Evolutionary conservation across 1,284 basidiomycete species (phyloP), one percentile per base, ranked within the genome.

Genomic region (Cryptococcus sp.): DNA sequence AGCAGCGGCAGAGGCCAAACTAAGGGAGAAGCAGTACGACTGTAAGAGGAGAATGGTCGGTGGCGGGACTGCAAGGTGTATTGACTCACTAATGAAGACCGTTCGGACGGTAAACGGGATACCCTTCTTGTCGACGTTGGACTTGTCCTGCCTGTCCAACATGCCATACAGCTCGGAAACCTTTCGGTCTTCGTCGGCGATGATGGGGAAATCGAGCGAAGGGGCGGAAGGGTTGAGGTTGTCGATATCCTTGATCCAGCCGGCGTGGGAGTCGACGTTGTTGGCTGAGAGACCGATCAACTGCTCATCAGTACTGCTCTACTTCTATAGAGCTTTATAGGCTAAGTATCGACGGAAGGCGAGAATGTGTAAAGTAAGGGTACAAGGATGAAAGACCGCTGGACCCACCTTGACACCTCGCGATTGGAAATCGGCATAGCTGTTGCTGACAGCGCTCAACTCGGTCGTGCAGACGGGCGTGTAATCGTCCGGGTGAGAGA

Each of bases 221-320:
- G 76, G 74, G 16, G 85, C 85, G 5, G 53, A 51, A 26, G 60
- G 57, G 62, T 65, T 63, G 45, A 83, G 85, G 48, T 86, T 82
- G 68, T 93, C 85, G 76, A 93, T 91, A 73, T 98, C 94, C 71
- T 86, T 72, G 58, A 97, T 84, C 94, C 94, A 99, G 53, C 80
- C 78, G 58, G 85, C 73, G 78, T 99, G 95, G 39, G 86, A 85
- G 16, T 81, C 75, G 54, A 98, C 81, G 62, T 81, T 82, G 75
- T 98, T 97, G 69, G 92, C 92, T 42, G 90, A 95, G 52, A 98
- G 83, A 36, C 93, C 43, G 48, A 40, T 25, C 24, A 52, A 24
- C 24, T 45, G 32, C 12, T 6, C 4, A 21, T 39, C 23, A 39
- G 38, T n/a, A 21, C 7, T n/a, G n/a, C n/a, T n/a, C n/a, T n/a